These are phyloP conservation scores for Nadsonia commutata DNA, from an alignment of 1,139 yeast species.

Conservation along the genomic window DNA sequence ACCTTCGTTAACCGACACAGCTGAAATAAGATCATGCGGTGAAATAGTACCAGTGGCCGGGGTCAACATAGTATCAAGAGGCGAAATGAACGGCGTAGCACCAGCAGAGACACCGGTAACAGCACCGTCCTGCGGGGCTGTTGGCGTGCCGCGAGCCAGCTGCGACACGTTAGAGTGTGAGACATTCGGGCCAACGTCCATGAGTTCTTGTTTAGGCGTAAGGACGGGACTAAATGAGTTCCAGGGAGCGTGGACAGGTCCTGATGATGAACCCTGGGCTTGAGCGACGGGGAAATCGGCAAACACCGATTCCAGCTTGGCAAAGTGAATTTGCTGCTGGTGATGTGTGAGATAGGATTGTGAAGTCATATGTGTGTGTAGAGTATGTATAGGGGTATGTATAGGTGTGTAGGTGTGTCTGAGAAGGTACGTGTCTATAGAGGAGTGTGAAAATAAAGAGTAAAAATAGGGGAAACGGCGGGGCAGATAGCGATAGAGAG, in stretches of 20 bases:
- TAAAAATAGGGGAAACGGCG: too few species aligned
- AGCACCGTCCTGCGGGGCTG: constrained; percentile 2
- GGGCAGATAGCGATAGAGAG: too few species aligned
- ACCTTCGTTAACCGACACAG: constrained; percentile 9
- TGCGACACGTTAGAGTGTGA: constrained; percentile 4
- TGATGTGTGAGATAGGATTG: not conserved
- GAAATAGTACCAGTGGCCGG: constrained; percentile 17
- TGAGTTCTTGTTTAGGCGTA: constrained; percentile 10
- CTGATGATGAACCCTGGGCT: constrained; percentile 1
- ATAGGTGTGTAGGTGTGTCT: too few species aligned
- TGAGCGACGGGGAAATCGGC: not conserved
- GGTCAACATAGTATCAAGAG: constrained; percentile 12
- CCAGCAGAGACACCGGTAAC: constrained; percentile 2
- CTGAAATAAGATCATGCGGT: constrained; percentile 19
- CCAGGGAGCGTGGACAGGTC: constrained; percentile 12
- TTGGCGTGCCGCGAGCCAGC: too few species aligned
- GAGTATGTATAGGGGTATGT: too few species aligned
- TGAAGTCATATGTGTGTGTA: too few species aligned
- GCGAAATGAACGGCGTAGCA: constrained; percentile 8
- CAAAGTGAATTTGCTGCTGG: not conserved
- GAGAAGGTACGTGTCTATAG: too few species aligned
- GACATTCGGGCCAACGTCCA: constrained; percentile 5
- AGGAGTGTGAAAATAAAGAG: too few species aligned
- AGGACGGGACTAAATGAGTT: constrained; percentile 13
- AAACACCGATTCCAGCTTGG: not conserved